Base-by-base conservation (phyloP, 257 asterid species). In the Lantana camara region DNA sequence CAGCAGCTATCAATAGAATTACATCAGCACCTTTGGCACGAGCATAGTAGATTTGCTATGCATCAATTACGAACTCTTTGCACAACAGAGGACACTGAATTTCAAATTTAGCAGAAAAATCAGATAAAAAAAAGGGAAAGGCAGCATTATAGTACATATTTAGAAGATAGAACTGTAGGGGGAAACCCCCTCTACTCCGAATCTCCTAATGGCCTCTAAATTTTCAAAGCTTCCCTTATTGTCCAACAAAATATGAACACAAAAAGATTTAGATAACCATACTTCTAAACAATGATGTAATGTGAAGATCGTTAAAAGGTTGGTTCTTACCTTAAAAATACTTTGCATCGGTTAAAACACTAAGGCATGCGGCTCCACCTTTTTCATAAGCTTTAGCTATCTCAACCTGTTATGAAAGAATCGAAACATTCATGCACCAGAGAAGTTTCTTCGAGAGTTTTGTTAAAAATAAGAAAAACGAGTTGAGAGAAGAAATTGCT, bases 321-420 rank as follows among this genome's bases (percentile, higher is more conserved):
- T n/a, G n/a, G n/a, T n/a, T n/a, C n/a, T n/a, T 42, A 19, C 57
- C 97, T 86, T 87, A 90, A 67, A 91, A 91, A 70, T 77, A 91
- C 77, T 91, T 91, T 69, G 66, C 74, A 68, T 88, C 97, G 12
- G 97, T 91, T 60, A 91, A 70, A 72, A 91, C 97, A 73, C 97
- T 91, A 15, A 91, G 89, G 80, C 97, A 91, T 20, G 97, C 91
- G 37, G 96, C 96, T 66, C 97, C 97, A 71, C 96, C 97, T 71
- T 79, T 85, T 71, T 91, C 97, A 80, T 91, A 88, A 64, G 97
- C 91, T 78, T 88, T 91, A 63, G 97, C 97, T 50, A 91, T 85
- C 69, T 85, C 77, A 69, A 91, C 94, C 97, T 91, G 83, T 50
- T 42, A 74, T 49, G 61, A 61, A 53, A 72, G 16, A 49, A 67